Evolutionary conservation across 2,329 filamentous ascomycete species (phyloP).

Genomic region (Stachybotrys echinatus): DNA sequence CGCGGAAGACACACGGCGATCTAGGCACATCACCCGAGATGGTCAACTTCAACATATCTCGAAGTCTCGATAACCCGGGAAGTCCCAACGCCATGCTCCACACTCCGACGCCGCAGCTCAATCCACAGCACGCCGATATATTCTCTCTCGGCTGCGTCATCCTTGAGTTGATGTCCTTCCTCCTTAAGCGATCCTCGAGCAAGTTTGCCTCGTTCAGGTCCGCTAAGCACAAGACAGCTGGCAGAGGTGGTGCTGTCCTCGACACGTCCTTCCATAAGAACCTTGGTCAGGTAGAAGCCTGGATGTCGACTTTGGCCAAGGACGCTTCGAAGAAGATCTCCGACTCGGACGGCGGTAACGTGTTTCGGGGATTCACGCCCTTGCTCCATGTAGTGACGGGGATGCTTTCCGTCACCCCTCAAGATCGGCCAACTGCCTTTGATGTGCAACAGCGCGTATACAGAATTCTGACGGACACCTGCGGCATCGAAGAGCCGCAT

Average conservation of each 20-base stretch:
- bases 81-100: conserved; percentile 27
- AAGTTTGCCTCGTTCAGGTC: conserved; percentile 63
- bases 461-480: conserved; percentile 43
- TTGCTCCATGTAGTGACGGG: conserved; percentile 46
- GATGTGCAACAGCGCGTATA: conserved; percentile 50
- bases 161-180: conserved; percentile 64
- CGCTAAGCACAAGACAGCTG: conserved; percentile 55
- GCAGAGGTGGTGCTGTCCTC: conserved; percentile 54
- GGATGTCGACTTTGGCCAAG: conserved; percentile 58
- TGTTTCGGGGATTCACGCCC: conserved; percentile 46
- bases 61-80: conserved; percentile 16
- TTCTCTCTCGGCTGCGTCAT: conserved; percentile 71
- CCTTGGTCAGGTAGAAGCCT: conserved; percentile 60
- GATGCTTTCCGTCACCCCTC: conserved; percentile 49
- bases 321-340: conserved; percentile 46
- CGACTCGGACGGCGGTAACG: conserved; percentile 31
- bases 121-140: conserved; percentile 59
- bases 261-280: conserved; percentile 72
- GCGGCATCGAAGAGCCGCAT: conserved; percentile 43
- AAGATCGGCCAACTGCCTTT: conserved; percentile 45
- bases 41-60: conserved; percentile 29
- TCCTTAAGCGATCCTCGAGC: conserved; percentile 61
- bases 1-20: conserved; percentile 23
- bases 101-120: conserved; percentile 36
- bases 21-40: conserved; percentile 29